Evolutionary conservation across 1,284 basidiomycete genomes (phyloP), one percentile per base, ranked within the genome.

Genomic region (Abortiporus biennis): DNA sequence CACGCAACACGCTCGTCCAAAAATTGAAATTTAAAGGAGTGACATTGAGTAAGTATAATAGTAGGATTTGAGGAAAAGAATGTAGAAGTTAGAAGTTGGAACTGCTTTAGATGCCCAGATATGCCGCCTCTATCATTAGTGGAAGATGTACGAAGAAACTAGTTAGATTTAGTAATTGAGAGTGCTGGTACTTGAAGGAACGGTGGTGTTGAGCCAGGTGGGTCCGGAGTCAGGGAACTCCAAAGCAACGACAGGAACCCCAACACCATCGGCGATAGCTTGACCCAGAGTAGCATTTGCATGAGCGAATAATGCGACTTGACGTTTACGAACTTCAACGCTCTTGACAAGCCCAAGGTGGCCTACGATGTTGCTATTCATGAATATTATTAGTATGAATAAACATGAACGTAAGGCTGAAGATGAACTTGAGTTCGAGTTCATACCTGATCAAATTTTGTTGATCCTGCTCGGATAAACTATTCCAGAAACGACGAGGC

Each of bases 401-500:
- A 22, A 42, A 21, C 41, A 36, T 11, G 13, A 23, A 4, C 22
- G 22, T 6, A 19, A 15, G 15, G 21, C 20, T 19, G 12, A 12
- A 5, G 11, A 15, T n/a, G 20, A 11, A 15, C 13, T 15, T 8
- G 23, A 23, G 12, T 33, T 6, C 30, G 17, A 4, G 4, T 9
- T 36, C 52, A 37, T 24, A 58, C 60, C 52, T 55, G 52, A 70
- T 59, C 40, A 67, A 57, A 39, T 66, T 61, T 44, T 61, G 50
- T 43, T 63, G 57, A 45, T 64, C 64, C 20, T 52, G 54, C 31
- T 62, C 57, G 17, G 64, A 63, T 33, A 71, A 65, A 21, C 66
- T 62, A 40, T 61, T 59, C 58, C 58, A 61, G 49, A 72, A 63
- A 12, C 53, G 57, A 16, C 67, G 54, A 3, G 71, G 67, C 57